Percentiles rank a stretch among this genome's conserved stretches.
These are phyloP conservation scores for Botryosphaeria agaves DNA, from an alignment of 2,329 filamentous ascomycete genomes.

Conservation along the genomic window DNA sequence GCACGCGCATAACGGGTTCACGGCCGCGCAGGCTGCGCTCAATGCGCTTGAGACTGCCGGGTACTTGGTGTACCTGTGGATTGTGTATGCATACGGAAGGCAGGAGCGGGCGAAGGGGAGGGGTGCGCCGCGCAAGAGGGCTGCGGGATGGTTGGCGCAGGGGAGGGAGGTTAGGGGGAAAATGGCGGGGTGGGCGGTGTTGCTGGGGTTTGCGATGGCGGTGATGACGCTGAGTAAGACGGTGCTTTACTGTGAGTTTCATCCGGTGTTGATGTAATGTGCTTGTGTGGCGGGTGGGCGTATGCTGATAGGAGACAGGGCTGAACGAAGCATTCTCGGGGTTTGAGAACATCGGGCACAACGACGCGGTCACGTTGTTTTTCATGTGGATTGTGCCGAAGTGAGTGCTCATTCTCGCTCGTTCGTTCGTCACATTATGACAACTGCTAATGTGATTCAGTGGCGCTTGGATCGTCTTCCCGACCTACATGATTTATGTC, in stretches of 20 bases:
- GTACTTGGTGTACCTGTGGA: constrained; percentile 45
- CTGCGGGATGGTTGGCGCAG: constrained; percentile 27
- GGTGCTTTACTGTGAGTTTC: constrained; percentile 42
- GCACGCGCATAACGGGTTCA: constrained; percentile 54
- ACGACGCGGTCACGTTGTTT: constrained; percentile 33
- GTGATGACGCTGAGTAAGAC: constrained; percentile 54
- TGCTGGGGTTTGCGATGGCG: constrained; percentile 41
- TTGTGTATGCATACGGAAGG: constrained; percentile 27
- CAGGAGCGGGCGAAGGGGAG: constrained; percentile 11
- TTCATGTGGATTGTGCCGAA: constrained; percentile 50
- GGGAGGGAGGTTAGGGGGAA: constrained; percentile 34
- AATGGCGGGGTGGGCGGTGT: constrained; percentile 34
- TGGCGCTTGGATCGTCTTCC: constrained; percentile 46
- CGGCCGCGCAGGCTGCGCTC: constrained; percentile 51
- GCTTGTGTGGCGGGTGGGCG: no score
- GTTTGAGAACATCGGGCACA: constrained; percentile 46
- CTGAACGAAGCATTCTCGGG: constrained; percentile 43
- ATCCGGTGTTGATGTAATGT: background rate
- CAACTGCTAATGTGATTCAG: constrained; percentile 16
- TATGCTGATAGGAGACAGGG: constrained; percentile 26
- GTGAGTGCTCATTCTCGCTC: constrained; percentile 22
- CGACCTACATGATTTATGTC: constrained; percentile 42
- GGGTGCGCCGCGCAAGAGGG: constrained; percentile 21
- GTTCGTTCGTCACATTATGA: constrained; percentile 1
- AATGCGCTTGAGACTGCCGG: constrained; percentile 51